Conservation (phyloP, 73 alveolate genomes). For the Stentor roeselii region DNA sequence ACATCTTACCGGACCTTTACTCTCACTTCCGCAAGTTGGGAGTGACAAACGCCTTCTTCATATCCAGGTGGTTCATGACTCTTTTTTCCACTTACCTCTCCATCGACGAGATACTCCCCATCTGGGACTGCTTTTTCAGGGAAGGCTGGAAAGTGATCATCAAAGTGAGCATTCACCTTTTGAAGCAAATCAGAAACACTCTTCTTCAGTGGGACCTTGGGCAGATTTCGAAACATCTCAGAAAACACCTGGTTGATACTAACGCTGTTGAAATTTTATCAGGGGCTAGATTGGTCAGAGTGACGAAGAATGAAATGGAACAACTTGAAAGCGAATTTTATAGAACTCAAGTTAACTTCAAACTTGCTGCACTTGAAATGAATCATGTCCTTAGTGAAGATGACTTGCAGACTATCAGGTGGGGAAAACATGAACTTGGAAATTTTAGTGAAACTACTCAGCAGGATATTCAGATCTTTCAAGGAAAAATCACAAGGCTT, state of each 20-base stretch:
- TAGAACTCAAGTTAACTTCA: not conserved
- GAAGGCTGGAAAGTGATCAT: slow-evolving; percentile 17
- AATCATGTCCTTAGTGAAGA: not conserved
- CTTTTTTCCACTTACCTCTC: slow-evolving; percentile 38
- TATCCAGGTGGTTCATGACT: slow-evolving; percentile 52
- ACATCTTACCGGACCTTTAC: slow-evolving; percentile 36
- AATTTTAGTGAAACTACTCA: not conserved
- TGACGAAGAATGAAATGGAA: not conserved
- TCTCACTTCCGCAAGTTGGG: slow-evolving; percentile 31
- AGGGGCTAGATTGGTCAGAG: not conserved
- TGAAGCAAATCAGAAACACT: not conserved
- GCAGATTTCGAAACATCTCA: not conserved
- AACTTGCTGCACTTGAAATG: not conserved
- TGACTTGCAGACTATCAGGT: not conserved
- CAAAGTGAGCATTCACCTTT: not conserved
- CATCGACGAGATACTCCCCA: not conserved
- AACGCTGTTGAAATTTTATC: not conserved
- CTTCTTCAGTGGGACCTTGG: not conserved
- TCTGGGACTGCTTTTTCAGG: slow-evolving; percentile 35
- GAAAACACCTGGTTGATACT: not conserved
- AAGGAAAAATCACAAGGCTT: not conserved
- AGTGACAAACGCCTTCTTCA: slow-evolving; percentile 28
- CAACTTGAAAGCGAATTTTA: not conserved
- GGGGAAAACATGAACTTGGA: not conserved
- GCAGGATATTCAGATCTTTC: not conserved